Base-by-base conservation (phyloP, 2,329 filamentous ascomycete genomes). In the Scortechinia acanthostroma region DNA sequence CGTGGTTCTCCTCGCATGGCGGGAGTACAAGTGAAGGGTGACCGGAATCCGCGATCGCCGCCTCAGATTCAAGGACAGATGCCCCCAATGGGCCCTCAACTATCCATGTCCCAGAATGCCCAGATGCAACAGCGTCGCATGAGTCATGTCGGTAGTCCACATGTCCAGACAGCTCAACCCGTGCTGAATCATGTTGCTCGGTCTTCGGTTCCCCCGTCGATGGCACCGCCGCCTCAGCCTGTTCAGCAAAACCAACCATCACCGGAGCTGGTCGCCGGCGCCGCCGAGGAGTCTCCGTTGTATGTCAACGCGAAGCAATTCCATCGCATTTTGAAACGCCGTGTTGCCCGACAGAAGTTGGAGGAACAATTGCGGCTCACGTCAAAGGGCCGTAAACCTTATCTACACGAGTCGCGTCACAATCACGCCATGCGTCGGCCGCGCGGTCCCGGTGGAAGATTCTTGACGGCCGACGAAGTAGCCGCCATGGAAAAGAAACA, bases 241-340 rank as follows among this genome's bases (percentile, higher is more conserved):
- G 83, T 84, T 65, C 77, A 78, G 50, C 80, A 80, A 48, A 77
- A 78, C 42, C 77, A 80, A 3, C 82, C 88, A 50, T 91, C 89
- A 1, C 88, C 89, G 4, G 91, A 96, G 59, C 80, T 93, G 55
- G 77, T 86, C 1, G 74, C 71, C 2, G 73, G 76, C 14, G 76
- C 77, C 14, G 81, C 83, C 3, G 93, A 97, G 61, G 93, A 98
- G 59, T 91, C 91, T 0, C 93, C 93, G 0, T 71, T 98, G 1
- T 98, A 98, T 55, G 93, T 98, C 57, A 98, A 98, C 57, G 93
- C 93, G 3, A 98, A 98, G 63, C 93, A 98, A 58, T 98, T 98
- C 55, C 93, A 98, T 61, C 86, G 93, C 21, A 98, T 98, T 43
- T 68, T 98, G 45, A 97, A 98, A 72, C 80, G 93, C 47, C 80